phyloP scores from a whole-genome alignment of 2,329 filamentous ascomycete species.

The Penicillium sp. region DNA sequence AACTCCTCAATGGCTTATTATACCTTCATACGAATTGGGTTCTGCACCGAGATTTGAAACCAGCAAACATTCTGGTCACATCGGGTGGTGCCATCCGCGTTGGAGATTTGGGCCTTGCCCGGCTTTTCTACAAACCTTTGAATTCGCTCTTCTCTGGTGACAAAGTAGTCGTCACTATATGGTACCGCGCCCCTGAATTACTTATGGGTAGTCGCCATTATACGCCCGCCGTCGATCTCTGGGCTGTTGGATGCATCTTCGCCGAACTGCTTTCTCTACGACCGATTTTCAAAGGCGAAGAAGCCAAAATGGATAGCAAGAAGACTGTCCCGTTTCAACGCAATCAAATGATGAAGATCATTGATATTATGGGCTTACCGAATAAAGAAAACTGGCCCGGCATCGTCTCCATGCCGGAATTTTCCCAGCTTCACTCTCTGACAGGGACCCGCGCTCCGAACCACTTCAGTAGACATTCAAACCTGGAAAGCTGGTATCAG shows the following conservation, averaged over 20 bases:
- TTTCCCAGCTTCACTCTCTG: constrained; percentile 67
- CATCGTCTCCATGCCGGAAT: constrained; percentile 85
- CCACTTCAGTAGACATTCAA: constrained; percentile 57
- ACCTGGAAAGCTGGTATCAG: constrained; percentile 81
- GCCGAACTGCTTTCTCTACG: constrained; percentile 87
- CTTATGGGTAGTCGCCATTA: constrained; percentile 94
- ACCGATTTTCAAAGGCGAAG: constrained; percentile 97
- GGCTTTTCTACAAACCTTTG: constrained; percentile 91
- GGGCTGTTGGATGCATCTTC: constrained; percentile 98
- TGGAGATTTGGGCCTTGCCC: constrained; percentile 88
- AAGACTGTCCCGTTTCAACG: constrained; percentile 97
- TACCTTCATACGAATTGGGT: constrained; percentile 98
- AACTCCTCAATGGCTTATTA: constrained; percentile 90
- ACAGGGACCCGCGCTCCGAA: constrained; percentile 50
- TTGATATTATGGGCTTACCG: constrained; percentile 92
- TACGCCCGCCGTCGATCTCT: constrained; percentile 94
- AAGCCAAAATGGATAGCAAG: constrained; percentile 98
- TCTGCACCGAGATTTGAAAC: constrained; percentile 93
- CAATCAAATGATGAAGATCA: constrained; percentile 99
- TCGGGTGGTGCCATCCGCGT: constrained; percentile 89
- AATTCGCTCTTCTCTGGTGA: constrained; percentile 92
- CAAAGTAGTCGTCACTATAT: constrained; percentile 98
- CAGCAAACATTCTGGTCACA: constrained; percentile 98
- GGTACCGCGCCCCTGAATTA: constrained; percentile 95
- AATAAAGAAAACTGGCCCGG: constrained; percentile 88